These are phyloP conservation scores for Trichoderma brevicompactum DNA, from an alignment of 2,329 filamentous ascomycete genomes.

Conservation along the genomic window DNA sequence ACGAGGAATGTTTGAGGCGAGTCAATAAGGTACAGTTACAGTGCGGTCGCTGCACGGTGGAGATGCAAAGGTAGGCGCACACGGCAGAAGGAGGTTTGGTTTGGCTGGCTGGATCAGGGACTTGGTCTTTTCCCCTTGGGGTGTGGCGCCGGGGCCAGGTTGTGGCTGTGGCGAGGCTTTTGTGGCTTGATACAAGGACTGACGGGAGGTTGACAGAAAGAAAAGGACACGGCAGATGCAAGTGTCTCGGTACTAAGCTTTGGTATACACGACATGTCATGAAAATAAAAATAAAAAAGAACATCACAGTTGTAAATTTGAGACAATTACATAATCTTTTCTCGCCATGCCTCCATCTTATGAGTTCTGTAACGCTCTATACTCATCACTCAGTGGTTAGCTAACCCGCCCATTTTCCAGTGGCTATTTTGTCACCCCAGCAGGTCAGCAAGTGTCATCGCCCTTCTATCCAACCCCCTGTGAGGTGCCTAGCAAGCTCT, in stretches of 20 bases:
- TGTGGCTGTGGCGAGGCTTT: not conserved
- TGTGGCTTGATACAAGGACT: too few relatives aligned
- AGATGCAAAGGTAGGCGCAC: slow-evolving; percentile 18
- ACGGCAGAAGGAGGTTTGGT: slow-evolving; percentile 23
- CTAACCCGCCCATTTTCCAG: too few relatives aligned
- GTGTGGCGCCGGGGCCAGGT: not conserved
- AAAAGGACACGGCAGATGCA: too few relatives aligned
- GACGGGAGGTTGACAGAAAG: too few relatives aligned
- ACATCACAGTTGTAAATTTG: too few relatives aligned
- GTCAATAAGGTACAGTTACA: slow-evolving; percentile 17
- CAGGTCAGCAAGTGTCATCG: not conserved
- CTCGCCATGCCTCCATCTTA: too few relatives aligned
- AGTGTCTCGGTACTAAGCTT: too few relatives aligned
- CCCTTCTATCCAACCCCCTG: not conserved
- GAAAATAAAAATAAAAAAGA: too few relatives aligned
- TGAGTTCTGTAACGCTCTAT: too few relatives aligned
- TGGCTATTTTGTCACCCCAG: not conserved
- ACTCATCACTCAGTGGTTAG: too few relatives aligned
- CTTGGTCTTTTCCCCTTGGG: not conserved
- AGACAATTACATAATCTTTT: too few relatives aligned
- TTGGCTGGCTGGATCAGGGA: not conserved
- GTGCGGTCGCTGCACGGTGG: slow-evolving; percentile 21
- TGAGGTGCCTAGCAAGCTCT: not conserved
- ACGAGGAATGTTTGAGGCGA: not conserved
- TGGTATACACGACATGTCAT: too few relatives aligned